Percentiles rank a stretch among this genome's conserved stretches.
Evolutionary conservation across 2,329 filamentous ascomycete genomes (phyloP).

Genomic region (Parasarocladium wereldwijsianum): DNA sequence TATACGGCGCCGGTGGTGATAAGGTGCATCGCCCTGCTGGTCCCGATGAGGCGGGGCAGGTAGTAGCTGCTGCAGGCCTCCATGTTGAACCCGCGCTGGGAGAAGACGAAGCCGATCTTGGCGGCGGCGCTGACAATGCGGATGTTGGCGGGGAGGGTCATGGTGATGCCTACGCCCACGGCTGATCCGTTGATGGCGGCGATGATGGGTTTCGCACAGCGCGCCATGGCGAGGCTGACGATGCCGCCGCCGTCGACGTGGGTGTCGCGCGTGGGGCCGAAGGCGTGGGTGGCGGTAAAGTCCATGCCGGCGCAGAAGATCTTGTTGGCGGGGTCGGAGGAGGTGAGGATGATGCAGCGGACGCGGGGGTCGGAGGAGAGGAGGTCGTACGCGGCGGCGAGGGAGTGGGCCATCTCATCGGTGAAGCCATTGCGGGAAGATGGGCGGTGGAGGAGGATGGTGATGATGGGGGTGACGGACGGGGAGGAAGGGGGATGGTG

Average conservation of each 20-base stretch:
- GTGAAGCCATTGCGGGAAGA: constrained; percentile 57
- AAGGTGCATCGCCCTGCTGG: constrained; percentile 46
- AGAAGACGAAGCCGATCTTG: constrained; percentile 63
- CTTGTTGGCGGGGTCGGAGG: constrained; percentile 28
- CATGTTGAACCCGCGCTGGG: constrained; percentile 53
- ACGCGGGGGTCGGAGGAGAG: constrained; percentile 40
- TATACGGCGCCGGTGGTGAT: constrained; percentile 53
- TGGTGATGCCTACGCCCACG: constrained; percentile 46
- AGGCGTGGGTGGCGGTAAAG: constrained; percentile 22
- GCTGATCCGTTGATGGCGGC: constrained; percentile 44
- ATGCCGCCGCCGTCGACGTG: constrained; percentile 38
- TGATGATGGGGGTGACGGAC: constrained; percentile 43
- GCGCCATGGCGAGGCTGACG: constrained; percentile 38
- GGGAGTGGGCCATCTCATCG: constrained; percentile 43
- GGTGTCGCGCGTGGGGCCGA: constrained; percentile 12
- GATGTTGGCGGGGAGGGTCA: constrained; percentile 41
- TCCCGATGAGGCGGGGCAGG: constrained; percentile 54
- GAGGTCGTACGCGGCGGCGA: constrained; percentile 36
- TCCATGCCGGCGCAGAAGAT: constrained; percentile 47
- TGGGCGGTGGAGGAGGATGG: constrained; percentile 51
- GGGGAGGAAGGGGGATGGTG: constrained; percentile 35
- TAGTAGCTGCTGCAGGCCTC: constrained; percentile 61
- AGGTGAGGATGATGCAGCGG: constrained; percentile 38
- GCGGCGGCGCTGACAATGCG: constrained; percentile 39
- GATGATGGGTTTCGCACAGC: constrained; percentile 43